Conservation (phyloP, 805 yeast species). For the Candida nonsorbophila region DNA sequence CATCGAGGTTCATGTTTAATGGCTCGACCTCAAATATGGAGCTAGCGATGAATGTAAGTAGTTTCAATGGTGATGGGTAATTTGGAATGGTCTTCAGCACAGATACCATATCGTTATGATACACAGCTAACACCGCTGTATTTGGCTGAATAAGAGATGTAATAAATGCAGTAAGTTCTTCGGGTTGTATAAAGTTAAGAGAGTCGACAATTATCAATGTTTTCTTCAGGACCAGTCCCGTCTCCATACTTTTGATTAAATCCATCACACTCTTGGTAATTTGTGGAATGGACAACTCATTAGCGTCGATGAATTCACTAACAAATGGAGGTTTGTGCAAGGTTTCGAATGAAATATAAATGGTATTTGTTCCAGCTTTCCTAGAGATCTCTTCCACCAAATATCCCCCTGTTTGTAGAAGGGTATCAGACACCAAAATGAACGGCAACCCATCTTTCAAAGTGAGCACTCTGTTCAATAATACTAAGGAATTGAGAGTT, state of each 20-base stretch:
- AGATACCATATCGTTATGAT: slow-evolving; percentile 22
- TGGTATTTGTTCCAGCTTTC: slow-evolving; percentile 26
- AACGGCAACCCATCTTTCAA: slow-evolving; percentile 75
- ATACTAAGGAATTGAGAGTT: slow-evolving; percentile 36
- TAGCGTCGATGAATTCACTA: slow-evolving; percentile 44
- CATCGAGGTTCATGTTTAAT: slow-evolving; percentile 26
- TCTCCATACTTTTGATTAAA: background rate
- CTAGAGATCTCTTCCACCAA: slow-evolving; percentile 54
- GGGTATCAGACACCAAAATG: slow-evolving; percentile 60
- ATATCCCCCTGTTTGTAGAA: slow-evolving; percentile 59
- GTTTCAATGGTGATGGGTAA: slow-evolving; percentile 48
- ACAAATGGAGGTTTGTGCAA: slow-evolving; percentile 46
- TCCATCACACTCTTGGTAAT: slow-evolving; percentile 4
- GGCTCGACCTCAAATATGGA: slow-evolving; percentile 63
- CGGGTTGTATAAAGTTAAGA: slow-evolving; percentile 50
- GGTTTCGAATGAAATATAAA: slow-evolving; percentile 69
- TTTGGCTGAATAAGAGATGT: slow-evolving; percentile 37
- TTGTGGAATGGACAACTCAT: slow-evolving; percentile 1
- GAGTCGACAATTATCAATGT: slow-evolving; percentile 47
- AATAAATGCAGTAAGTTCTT: slow-evolving; percentile 45
- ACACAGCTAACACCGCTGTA: slow-evolving; percentile 27
- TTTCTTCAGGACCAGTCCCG: background rate
- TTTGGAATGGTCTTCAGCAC: slow-evolving; percentile 19
- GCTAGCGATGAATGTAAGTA: slow-evolving; percentile 70
- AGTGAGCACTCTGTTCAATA: slow-evolving; percentile 61